phyloP scores from a whole-genome alignment of 2,329 filamentous ascomycete genomes.

The Penicillium decumbens region DNA sequence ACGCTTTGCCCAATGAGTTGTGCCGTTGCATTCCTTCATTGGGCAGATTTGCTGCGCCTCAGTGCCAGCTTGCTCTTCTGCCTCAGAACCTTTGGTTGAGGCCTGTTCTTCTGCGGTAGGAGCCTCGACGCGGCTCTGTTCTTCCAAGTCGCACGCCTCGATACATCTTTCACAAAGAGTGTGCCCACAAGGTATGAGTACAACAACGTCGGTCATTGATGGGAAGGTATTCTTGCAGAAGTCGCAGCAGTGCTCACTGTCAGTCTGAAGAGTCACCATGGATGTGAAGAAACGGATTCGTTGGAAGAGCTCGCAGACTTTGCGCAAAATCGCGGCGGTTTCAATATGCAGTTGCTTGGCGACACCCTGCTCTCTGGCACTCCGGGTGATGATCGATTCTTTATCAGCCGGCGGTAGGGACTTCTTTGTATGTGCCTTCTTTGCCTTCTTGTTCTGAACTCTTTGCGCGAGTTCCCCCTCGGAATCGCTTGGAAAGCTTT shows the following conservation, averaged over 20 bases:
- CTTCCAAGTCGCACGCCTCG: no score
- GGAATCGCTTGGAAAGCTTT: neutral
- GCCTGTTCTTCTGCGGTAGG: constrained; percentile 30
- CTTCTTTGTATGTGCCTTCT: neutral
- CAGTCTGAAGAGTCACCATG: constrained; percentile 19
- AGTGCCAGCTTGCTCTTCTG: neutral
- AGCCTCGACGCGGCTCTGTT: constrained; percentile 35
- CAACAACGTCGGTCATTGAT: constrained; percentile 17
- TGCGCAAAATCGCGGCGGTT: constrained; percentile 21
- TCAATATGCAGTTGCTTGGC: constrained; percentile 2
- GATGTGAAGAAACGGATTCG: constrained; percentile 22
- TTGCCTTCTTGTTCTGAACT: neutral
- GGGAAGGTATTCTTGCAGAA: constrained; percentile 29
- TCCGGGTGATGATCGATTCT: neutral
- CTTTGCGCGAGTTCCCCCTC: neutral
- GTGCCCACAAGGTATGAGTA: neutral
- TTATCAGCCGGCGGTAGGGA: neutral
- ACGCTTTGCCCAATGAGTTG: constrained; percentile 39
- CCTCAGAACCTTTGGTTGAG: neutral
- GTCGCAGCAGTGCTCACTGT: constrained; percentile 26
- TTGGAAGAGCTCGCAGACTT: constrained; percentile 19
- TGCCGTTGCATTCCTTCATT: constrained; percentile 33
- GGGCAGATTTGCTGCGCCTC: neutral
- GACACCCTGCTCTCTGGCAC: neutral
- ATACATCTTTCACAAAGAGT: constrained; percentile 27